Base-by-base conservation (phyloP, 257 asterid genomes). In the Ilex aquifolium region DNA sequence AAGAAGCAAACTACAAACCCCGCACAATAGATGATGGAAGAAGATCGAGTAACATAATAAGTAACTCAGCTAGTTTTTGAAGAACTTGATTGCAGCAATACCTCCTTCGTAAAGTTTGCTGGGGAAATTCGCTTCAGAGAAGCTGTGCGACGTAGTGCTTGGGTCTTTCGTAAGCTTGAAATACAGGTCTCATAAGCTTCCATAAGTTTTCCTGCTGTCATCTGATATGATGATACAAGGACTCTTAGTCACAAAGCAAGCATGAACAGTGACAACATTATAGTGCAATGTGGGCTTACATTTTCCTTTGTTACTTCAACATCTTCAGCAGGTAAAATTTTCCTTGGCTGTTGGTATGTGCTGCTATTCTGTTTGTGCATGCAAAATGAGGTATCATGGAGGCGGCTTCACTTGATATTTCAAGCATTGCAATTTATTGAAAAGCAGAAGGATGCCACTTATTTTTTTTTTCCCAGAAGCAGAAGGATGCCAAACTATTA, bases 61-160 rank as follows among this genome's bases (percentile, higher is more conserved):
- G 54, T 3, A 6, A 49, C 54, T 49, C 10, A 49, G 54, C 54
- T 49, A 49, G 54, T 49, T 11, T 15, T 49, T 49, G 2, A 49
- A 7, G 4, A 49, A 4, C 6, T 49, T 49, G 16, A 49, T 49
- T 69, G 57, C 55, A 54, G 13, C 16, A 39, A 21, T 81, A 88
- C 98, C 95, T 88, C 91, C 74, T 83, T 88, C 10, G 98, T 85
- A 59, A 92, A 89, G 79, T 92, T 92, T 61, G 82, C 95, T 59
- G 97, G 97, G 67, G 77, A 57, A 75, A 92, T 78, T 53, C 67
- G 80, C 75, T 82, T 82, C 48, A 89, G 77, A 63, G 99, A 89
- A 62, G 74, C 76, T 36, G 61, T 62, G 14, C 97, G 95, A 36
- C 97, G 74, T 64, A 77, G 83, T 21, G 82, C 60, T 72, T 85